Evolutionary conservation across 2,329 filamentous ascomycete genomes (phyloP), one percentile per base, ranked within the genome.

Genomic region (Sporothrix luriei): DNA sequence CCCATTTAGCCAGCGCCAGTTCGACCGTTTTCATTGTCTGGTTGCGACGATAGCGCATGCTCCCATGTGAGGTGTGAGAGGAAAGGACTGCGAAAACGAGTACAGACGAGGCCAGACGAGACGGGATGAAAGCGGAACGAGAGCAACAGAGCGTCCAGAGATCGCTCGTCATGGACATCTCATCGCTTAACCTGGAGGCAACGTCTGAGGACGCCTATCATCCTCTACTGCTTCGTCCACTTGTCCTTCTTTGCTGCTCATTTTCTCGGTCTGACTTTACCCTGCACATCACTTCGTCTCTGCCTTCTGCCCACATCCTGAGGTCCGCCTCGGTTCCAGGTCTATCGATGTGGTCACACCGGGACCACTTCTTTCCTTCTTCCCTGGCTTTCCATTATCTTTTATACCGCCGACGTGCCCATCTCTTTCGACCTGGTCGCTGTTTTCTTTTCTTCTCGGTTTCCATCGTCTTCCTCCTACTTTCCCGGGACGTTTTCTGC

Each of bases 1-100:
- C 26, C 40, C 16, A 51, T 66, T 66, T 66, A 66, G 26, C 62
- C 62, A 66, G 62, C 26, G n/a, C 62, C 24, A 46, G 24, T 51
- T 62, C 19, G 38, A 16, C 57, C 21, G 21, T 46, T 26, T 26
- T 29, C 29, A 21, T 38, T n/a, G 29, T 59, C 19, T 59, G 55
- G 33, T n/a, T 29, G 9, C 13, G 10, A 38, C 51, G 51, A 2
- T 14, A 24, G 10, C 13, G 24, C 24, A 33, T 40, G 7, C 16
- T 13, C 5, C 11, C 6, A 13, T 11, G 16, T 6, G 38, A 46
- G n/a, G 40, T 38, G 46, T 19, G 57, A 46, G 21, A 43, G 46
- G 33, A 19, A 21, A 5, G 33, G 9, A 33, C 6, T 24, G 57
- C 57, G 38, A 62, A 62, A 38, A 19, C 38, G n/a, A 46, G n/a